Base-by-base conservation (phyloP, 2,329 filamentous ascomycete species). In the Cytospora chrysosperma region DNA sequence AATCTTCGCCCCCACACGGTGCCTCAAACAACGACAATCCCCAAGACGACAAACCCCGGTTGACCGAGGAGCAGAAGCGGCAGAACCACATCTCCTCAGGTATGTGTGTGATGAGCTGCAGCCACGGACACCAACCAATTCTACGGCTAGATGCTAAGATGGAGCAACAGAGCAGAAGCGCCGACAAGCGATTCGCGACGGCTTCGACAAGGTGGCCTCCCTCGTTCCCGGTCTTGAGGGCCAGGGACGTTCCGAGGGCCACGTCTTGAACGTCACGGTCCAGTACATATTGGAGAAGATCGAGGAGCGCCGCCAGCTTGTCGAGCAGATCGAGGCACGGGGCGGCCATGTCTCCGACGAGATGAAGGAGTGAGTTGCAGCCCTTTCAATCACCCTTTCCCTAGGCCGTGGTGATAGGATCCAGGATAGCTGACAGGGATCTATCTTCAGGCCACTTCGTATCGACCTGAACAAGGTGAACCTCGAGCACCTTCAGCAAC, bases 221-320 rank as follows among this genome's bases (percentile, higher is more conserved):
- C 82, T 96, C 34, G 91, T 96, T 1, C 93, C 93, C 0, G 92
- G 91, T 0, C 82, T 96, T 59, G 85, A 91, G 70, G 93, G 93
- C 0, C 90, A 93, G 71, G 93, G 90, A 1, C 87, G 92, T 53
- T 95, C 91, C 67, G 93, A 97, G 75, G 91, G 91, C 30, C 81
- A 92, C 21, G 92, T 97, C n/a, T 81, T 97, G 26, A 86, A 88
- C 67, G 84, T 84, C 68, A 90, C 88, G 0, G 85, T 90, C 32
- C 86, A 88, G 17, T 89, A 82, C 67, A 88, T 91, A 71, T 80
- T 80, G 50, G 77, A 86, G 65, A 80, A 88, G 72, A 75, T 91
- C 10, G 77, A 81, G 55, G 82, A 85, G 72, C 81, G 88, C 21
- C 80, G 84, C 61, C 75, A 79, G 27, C 75, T 91, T 62, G 79